Evolutionary conservation across 139 green algal genomes (phyloP).

Genomic region (Zygnema circumcarinatum): DNA sequence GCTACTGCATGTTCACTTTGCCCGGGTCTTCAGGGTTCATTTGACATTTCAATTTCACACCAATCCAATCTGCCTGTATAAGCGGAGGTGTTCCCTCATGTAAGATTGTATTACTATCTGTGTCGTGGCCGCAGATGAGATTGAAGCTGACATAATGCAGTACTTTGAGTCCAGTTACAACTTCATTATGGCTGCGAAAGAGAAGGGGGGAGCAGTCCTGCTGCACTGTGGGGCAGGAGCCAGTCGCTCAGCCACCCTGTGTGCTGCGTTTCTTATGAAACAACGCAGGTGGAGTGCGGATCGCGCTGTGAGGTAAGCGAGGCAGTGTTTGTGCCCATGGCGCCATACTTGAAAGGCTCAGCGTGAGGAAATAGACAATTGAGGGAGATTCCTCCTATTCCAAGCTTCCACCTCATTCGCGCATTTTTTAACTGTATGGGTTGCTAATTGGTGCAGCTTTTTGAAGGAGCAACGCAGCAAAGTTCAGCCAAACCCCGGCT

Average conservation of each 20-base stretch:
- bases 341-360: no score
- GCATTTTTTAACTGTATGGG: background rate
- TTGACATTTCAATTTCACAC: no score
- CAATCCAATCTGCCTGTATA: no score
- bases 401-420: no score
- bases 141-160: conserved; percentile 77
- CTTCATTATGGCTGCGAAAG: conserved; percentile 75
- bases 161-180: conserved; percentile 69
- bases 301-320: conserved; percentile 7
- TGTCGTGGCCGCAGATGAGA: conserved; percentile 74
- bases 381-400: no score
- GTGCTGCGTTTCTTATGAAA: conserved; percentile 77
- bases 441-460: no score
- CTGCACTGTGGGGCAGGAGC: conserved; percentile 90
- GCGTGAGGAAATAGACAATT: no score
- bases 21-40: no score
- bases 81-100: no score
- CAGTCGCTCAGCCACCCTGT: conserved; percentile 76
- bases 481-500: conserved; percentile 19
- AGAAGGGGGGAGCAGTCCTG: conserved; percentile 67
- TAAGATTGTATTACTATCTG: no score
- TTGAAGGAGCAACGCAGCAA: conserved; percentile 12
- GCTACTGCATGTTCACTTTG: no score
- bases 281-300: background rate
- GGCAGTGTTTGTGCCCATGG: no score